phyloP scores from a whole-genome alignment of 108 stramenopile genomes.

The Pseudonitzschia pungens region DNA sequence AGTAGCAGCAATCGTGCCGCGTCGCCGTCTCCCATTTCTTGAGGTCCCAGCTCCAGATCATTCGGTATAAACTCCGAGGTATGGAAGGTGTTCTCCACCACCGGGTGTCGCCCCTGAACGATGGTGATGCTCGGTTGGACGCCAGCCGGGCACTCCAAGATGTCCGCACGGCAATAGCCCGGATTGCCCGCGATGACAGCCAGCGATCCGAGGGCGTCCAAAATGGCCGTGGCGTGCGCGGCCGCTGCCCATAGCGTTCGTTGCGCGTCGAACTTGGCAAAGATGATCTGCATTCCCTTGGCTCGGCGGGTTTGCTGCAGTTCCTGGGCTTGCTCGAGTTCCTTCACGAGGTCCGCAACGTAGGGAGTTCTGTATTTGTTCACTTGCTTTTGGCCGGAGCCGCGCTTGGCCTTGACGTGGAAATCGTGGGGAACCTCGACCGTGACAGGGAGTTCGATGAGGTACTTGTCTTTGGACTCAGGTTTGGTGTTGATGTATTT shows the following conservation, averaged over 20 bases:
- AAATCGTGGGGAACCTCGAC: slow-evolving; percentile 89
- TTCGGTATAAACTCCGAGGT: slow-evolving; percentile 94
- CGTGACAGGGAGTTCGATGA: slow-evolving; percentile 81
- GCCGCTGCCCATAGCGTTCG: slow-evolving; percentile 86
- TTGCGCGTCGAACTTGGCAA: slow-evolving; percentile 92
- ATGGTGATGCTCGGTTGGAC: slow-evolving; percentile 65
- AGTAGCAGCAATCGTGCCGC: slow-evolving; percentile 68
- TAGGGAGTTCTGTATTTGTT: slow-evolving; percentile 87
- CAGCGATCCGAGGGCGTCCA: slow-evolving; percentile 94
- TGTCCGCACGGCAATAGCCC: slow-evolving; percentile 70
- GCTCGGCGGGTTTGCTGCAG: slow-evolving; percentile 85
- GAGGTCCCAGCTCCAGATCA: slow-evolving; percentile 74
- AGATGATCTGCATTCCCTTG: slow-evolving; percentile 89
- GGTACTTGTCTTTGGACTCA: slow-evolving; percentile 94
- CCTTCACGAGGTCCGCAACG: slow-evolving; percentile 74
- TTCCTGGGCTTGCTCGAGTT: slow-evolving; percentile 81
- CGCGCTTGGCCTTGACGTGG: slow-evolving; percentile 84
- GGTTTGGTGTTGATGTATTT: slow-evolving; percentile 86
- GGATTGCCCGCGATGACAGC: slow-evolving; percentile 80
- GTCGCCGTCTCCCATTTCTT: slow-evolving; percentile 20
- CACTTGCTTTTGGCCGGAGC: slow-evolving; percentile 81
- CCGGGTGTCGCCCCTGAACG: slow-evolving; percentile 92
- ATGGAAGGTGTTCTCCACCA: slow-evolving; percentile 78
- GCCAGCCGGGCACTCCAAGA: slow-evolving; percentile 66
- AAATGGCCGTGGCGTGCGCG: slow-evolving; percentile 80